Conservation (phyloP, 2,329 filamentous ascomycete species). For the Calonectria hawksworthii region DNA sequence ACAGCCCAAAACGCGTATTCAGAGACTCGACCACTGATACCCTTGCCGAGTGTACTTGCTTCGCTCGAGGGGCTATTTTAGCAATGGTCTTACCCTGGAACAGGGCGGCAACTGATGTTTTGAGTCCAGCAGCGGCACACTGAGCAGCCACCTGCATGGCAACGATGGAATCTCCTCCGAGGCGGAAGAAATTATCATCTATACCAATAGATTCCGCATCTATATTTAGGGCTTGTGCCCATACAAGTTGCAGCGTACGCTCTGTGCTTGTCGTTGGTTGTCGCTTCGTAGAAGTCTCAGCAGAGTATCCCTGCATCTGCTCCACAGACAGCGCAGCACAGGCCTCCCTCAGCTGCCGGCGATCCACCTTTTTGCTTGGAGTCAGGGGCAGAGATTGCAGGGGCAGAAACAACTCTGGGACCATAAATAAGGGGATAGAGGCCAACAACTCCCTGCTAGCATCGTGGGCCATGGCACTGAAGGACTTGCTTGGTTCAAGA, state of each 20-base stretch:
- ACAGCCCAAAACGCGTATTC: background rate
- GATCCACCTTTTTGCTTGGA: background rate
- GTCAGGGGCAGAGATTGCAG: background rate
- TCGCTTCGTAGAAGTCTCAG: background rate
- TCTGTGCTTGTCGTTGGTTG: background rate
- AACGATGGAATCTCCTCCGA: background rate
- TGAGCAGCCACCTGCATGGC: background rate
- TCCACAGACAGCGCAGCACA: background rate
- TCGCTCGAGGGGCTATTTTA: background rate
- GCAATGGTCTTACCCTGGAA: background rate
- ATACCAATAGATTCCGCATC: background rate
- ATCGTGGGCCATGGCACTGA: background rate
- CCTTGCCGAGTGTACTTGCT: background rate
- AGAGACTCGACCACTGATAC: background rate
- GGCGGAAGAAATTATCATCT: background rate
- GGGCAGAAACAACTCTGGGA: background rate
- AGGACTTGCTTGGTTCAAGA: background rate
- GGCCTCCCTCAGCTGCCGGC: background rate
- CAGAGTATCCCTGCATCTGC: background rate
- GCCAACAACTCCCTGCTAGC: background rate
- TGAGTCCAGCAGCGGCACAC: background rate
- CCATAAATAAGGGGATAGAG: background rate
- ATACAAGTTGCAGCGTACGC: background rate
- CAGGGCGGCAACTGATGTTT: background rate
- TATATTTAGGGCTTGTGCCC: background rate